Percentiles rank a stretch among this genome's conserved stretches.
Evolutionary conservation across 495 filamentous ascomycete genomes (phyloP).

Genomic region (Staphylotrichum tortipilum): DNA sequence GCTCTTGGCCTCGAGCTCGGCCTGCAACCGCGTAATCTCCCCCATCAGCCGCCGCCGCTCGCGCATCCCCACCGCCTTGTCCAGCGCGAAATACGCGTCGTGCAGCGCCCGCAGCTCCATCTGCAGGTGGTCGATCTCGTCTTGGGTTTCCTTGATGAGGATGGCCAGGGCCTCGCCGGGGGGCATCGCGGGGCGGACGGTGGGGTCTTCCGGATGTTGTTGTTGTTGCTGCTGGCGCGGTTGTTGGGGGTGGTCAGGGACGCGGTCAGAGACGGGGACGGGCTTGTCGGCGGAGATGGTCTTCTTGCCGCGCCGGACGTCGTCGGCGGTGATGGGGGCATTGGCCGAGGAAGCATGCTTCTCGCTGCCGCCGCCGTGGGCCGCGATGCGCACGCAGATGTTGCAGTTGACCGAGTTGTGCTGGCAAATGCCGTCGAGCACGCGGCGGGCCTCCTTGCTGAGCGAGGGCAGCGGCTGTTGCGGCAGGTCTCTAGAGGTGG

Average conservation of each 20-base stretch:
- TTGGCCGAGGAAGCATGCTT: constrained; percentile 9
- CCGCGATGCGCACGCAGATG: constrained; percentile 55
- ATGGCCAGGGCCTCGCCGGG: constrained; percentile 69
- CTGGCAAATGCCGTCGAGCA: constrained; percentile 50
- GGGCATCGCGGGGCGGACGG: constrained; percentile 64
- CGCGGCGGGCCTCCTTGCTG: constrained; percentile 44
- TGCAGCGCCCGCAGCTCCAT: constrained; percentile 52
- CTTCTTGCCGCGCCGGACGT: constrained; percentile 38
- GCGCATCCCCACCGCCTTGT: constrained; percentile 57
- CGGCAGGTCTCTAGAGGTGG: not conserved
- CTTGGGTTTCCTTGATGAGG: constrained; percentile 69
- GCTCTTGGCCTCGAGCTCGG: constrained; percentile 65
- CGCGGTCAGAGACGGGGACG: constrained; percentile 61
- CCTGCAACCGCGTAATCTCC: constrained; percentile 56
- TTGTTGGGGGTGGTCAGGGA: constrained; percentile 28
- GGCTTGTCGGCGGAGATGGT: constrained; percentile 57
- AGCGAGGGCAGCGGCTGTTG: constrained; percentile 28
- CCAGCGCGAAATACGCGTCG: constrained; percentile 54
- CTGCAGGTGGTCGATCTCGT: constrained; percentile 77
- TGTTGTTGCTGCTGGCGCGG: constrained; percentile 35
- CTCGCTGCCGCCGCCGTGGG: constrained; percentile 35
- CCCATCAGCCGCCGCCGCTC: constrained; percentile 55
- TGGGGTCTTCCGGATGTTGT: constrained; percentile 56
- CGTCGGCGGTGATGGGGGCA: constrained; percentile 20
- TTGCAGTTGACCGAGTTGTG: constrained; percentile 67